Evolutionary conservation across 257 asterid genomes (phyloP).

Genomic region (Scutellaria minor): DNA sequence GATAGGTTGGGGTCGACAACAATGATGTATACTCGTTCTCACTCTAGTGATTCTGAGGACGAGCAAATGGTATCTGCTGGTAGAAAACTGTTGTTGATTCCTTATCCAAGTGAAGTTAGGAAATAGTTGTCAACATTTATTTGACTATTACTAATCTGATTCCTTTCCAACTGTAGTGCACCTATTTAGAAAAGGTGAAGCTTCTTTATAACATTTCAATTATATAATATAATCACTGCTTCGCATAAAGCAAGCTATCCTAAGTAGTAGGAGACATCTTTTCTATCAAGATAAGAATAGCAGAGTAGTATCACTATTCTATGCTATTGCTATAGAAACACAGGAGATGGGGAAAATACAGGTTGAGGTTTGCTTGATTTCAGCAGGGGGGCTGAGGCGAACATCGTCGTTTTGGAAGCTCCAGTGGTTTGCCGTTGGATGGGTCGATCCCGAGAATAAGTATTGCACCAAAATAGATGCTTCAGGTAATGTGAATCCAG

Average conservation of each 20-base stretch:
- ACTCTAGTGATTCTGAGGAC: slow-evolving; percentile 36
- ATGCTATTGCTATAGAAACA: slow-evolving; percentile 22
- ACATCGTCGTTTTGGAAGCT: slow-evolving; percentile 67
- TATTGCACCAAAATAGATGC: slow-evolving; percentile 82
- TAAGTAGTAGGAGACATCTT: slow-evolving; percentile 33
- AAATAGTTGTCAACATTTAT: slow-evolving; percentile 45
- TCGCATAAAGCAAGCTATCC: slow-evolving; percentile 47
- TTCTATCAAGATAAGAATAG: slow-evolving; percentile 45
- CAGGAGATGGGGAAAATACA: slow-evolving; percentile 60
- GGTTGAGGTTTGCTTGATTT: slow-evolving; percentile 78
- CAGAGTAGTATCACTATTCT: slow-evolving; percentile 21
- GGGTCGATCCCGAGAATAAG: slow-evolving; percentile 71
- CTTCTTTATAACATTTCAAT: slow-evolving; percentile 16
- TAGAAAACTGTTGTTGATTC: slow-evolving; percentile 60
- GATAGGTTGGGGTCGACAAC: slow-evolving; percentile 75
- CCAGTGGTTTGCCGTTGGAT: slow-evolving; percentile 88
- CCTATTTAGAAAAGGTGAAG: slow-evolving; percentile 22
- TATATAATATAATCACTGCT: slow-evolving; percentile 31
- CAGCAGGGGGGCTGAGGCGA: slow-evolving; percentile 73
- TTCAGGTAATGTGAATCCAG: slow-evolving; percentile 73
- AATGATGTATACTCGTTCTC: slow-evolving; percentile 69
- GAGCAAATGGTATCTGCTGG: slow-evolving; percentile 61
- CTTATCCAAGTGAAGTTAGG: slow-evolving; percentile 44
- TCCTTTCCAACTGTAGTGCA: slow-evolving; percentile 48
- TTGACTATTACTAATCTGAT: slow-evolving; percentile 46